Evolutionary conservation across 2,329 filamentous ascomycete species (phyloP).

Genomic region (Scortechinia acanthostroma): DNA sequence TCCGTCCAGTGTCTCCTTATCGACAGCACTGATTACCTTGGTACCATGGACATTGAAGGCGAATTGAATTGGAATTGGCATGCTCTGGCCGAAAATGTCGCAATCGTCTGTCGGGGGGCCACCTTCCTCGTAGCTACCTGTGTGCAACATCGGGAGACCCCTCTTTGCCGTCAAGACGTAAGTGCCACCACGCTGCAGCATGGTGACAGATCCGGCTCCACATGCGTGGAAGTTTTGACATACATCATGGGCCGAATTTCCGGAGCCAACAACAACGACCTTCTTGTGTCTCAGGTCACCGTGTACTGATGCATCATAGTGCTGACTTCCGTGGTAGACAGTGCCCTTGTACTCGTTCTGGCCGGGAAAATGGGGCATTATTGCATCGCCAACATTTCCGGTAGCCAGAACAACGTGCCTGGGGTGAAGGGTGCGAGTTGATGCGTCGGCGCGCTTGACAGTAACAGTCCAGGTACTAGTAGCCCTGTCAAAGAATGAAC

Average conservation of each 20-base stretch:
- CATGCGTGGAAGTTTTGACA: constrained; percentile 34
- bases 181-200: constrained; percentile 37
- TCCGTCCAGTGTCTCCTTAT: neutral
- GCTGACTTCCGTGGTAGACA: constrained; percentile 26
- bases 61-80: constrained; percentile 33
- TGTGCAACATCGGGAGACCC: constrained; percentile 27
- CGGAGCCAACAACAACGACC: constrained; percentile 32
- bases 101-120: constrained; percentile 34
- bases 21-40: neutral
- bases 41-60: constrained; percentile 26
- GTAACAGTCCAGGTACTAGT: constrained; percentile 5
- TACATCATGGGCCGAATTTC: constrained; percentile 34
- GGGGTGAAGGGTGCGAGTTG: neutral
- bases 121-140: neutral
- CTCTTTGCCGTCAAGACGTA: constrained; percentile 34
- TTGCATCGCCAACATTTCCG: constrained; percentile 18
- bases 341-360: constrained; percentile 23
- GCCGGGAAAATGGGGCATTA: constrained; percentile 22
- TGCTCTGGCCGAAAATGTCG: constrained; percentile 30
- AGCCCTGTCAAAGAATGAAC: constrained; percentile 19
- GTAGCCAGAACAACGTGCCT: neutral
- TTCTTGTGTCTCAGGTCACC: constrained; percentile 24
- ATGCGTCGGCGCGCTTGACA: neutral
- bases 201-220: constrained; percentile 34
- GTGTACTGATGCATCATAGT: constrained; percentile 19